A percentile compares a stretch with the other conserved stretches of the same genome.
These are phyloP conservation scores for Metarhizium anisopliae DNA, from an alignment of 2,329 filamentous ascomycete species.

Conservation along the genomic window DNA sequence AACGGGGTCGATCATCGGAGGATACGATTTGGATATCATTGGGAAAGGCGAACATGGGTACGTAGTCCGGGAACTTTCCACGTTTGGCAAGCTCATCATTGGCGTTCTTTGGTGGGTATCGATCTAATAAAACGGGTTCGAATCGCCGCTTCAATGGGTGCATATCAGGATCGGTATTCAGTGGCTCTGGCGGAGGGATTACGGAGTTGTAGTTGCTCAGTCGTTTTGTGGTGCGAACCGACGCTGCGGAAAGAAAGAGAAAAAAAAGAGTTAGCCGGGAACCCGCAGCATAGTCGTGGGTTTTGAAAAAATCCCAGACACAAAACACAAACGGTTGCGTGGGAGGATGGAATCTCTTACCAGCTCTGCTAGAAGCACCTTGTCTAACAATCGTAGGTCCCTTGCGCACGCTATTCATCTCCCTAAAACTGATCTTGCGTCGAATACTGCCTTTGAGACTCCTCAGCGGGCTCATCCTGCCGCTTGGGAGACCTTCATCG, in stretches of 20 bases:
- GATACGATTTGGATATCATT: conserved; percentile 97
- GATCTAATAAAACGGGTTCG: conserved; percentile 90
- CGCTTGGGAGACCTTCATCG: conserved; percentile 52
- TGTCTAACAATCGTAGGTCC: conserved; percentile 69
- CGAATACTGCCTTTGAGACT: conserved; percentile 77
- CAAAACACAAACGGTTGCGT: neutral
- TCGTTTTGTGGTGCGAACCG: conserved; percentile 70
- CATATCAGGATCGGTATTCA: conserved; percentile 85
- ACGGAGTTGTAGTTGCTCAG: conserved; percentile 98
- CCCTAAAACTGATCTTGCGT: conserved; percentile 82
- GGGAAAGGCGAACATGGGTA: conserved; percentile 98
- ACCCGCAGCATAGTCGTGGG: neutral
- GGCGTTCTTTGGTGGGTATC: conserved; percentile 79
- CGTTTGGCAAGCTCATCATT: conserved; percentile 71
- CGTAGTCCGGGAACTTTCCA: conserved; percentile 89
- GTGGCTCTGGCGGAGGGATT: conserved; percentile 84
- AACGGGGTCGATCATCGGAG: conserved; percentile 82
- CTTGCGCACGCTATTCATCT: conserved; percentile 91
- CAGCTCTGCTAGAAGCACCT: conserved; percentile 41
- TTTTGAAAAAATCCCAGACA: neutral
- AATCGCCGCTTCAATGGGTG: conserved; percentile 90
- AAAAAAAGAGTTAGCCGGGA: neutral
- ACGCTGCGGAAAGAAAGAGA: conserved; percentile 31
- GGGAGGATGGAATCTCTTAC: conserved; percentile 23
- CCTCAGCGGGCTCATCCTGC: conserved; percentile 46